These are phyloP conservation scores for Leptographium wingfieldii DNA, from an alignment of 2,329 filamentous ascomycete species.

Conservation along the genomic window DNA sequence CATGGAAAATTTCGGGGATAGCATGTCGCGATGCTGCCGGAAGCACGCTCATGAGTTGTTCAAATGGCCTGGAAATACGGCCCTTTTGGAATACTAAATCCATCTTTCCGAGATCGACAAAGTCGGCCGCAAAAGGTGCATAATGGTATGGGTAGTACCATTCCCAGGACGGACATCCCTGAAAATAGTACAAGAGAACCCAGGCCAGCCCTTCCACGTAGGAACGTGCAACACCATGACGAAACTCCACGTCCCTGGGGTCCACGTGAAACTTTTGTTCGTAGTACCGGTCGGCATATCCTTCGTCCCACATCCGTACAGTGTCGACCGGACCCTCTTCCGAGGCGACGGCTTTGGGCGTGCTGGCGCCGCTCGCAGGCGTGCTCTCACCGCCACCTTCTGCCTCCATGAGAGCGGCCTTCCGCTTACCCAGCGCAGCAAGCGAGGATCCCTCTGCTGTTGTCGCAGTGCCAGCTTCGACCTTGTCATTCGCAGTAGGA, in stretches of 20 bases:
- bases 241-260: constrained; percentile 70
- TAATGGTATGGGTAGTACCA: constrained; percentile 99
- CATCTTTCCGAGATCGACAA: constrained; percentile 69
- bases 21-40: constrained; percentile 88
- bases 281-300: constrained; percentile 92
- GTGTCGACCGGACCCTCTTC: constrained; percentile 63
- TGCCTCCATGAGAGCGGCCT: constrained; percentile 63
- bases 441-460: constrained; percentile 8
- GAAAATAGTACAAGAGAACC: constrained; percentile 95
- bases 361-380: constrained; percentile 35
- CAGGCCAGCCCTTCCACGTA: constrained; percentile 92
- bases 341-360: constrained; percentile 29
- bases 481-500: neutral
- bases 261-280: constrained; percentile 88
- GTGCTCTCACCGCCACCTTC: constrained; percentile 55
- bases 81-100: constrained; percentile 74
- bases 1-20: constrained; percentile 76
- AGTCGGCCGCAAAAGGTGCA: constrained; percentile 92
- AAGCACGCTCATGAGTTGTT: constrained; percentile 96
- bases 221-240: constrained; percentile 74
- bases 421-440: constrained; percentile 48
- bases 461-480: neutral
- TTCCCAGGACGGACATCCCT: constrained; percentile 95
- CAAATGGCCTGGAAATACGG: constrained; percentile 77
- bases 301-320: constrained; percentile 86